Base-by-base conservation (phyloP, 371 early-diverging fungal genomes). In the Gilbertella persicaria region DNA sequence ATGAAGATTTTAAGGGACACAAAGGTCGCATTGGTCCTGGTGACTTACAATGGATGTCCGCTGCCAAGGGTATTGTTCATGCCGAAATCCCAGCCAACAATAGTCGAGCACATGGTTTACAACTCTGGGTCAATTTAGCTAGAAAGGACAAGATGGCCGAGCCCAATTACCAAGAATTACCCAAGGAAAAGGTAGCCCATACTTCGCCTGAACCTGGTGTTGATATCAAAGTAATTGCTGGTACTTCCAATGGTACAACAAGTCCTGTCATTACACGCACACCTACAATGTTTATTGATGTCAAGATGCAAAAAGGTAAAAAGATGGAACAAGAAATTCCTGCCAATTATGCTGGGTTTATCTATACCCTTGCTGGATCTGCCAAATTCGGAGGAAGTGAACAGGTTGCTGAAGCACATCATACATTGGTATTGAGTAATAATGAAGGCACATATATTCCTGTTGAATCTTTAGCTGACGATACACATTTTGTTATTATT, bases 91-190 rank as follows among this genome's bases (percentile, higher is more conserved):
- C 89, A 5, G 71, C 71, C 7, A 76, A n/a, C 28, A 57, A 67
- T 13, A 53, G 52, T 5, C 56, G 65, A n/a, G 71, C 75, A 0
- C 82, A 83, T 37, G 92, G 92, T 9, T 75, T 93, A 21, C 93
- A 93, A 57, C 79, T 93, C 30, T 94, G 92, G 91, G 85, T 93
- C 66, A 94, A 92, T 61, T 76, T 93, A 9, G 84, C 93, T 1
- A 75, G 74, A n/a, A 82, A 82, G 62, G 83, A 89, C 69, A 94
- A 94, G 75, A 76, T 88, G 77, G 71, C 78, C 17, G 76, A 82
- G 21, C 93, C 93, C 3, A 73, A 73, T 36, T 93, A 93, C 57
- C 92, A 93, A 65, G 92, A 91, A 37, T 73, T 84, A 14, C 76
- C 73, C 7, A 82, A 75, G 24, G 70, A 72, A 38, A 66, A 85